Base-by-base conservation (phyloP, 2,329 filamentous ascomycete genomes). In the Coniochaeta prunicola region DNA sequence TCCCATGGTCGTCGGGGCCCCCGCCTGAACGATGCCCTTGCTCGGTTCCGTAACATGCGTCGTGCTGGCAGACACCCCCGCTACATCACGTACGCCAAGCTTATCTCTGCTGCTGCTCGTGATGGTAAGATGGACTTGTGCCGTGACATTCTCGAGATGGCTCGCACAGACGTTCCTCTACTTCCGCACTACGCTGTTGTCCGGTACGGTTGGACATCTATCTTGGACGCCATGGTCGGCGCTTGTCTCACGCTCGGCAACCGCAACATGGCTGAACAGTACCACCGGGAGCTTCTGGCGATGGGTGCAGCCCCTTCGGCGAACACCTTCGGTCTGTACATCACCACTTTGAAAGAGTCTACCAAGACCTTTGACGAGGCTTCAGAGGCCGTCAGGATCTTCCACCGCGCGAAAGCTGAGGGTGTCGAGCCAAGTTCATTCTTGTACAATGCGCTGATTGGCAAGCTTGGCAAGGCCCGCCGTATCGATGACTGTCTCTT, bases 291-390 rank as follows among this genome's bases (percentile, higher is more conserved):
- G 72, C 81, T 99, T 65, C 80, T 96, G 55, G 87, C 91, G 61
- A 94, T 97, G 80, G 93, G 93, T 54, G 87, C 90, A 61, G 88
- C 92, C 10, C 94, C 94, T 17, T 96, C 93, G 2, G 94, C 94
- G 48, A 99, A 99, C 79, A 99, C 94, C 0, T 99, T 96, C 66
- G 94, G 94, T 60, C 84, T 99, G 19, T 99, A 97, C 81, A 99
- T 99, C 75, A 97, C 96, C n/a, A 97, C 93, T 1, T 80, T 99
- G 62, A 97, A 97, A 78, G 93, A 96, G 70, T 96, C 91, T 0
- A 91, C 91, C 64, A 96, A 96, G 83, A 97, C 92, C 0, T 97
- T 97, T 64, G 94, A 99, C 68, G 94, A 99, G 73, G 94, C 94
- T 12, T 92, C 92, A 9, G 94, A 97, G 73, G 94, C 94, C 59